These are phyloP conservation scores for Penicillium dipodomyicola DNA, from an alignment of 495 filamentous ascomycete genomes.

Conservation along the genomic window DNA sequence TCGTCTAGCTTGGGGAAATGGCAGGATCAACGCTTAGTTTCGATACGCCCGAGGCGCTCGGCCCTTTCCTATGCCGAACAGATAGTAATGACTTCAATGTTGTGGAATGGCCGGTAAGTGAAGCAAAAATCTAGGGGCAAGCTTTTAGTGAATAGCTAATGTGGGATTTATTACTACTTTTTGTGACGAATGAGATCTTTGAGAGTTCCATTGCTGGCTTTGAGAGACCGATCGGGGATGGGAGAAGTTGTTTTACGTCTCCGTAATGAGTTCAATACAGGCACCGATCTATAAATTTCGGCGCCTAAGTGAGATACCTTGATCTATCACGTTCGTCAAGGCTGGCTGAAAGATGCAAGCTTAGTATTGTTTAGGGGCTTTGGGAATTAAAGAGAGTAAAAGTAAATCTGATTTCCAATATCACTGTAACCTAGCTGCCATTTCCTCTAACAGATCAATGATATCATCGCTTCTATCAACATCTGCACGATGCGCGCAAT, in stretches of 20 bases:
- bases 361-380: too few relatives aligned
- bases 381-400: too few relatives aligned
- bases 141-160: background rate
- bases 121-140: background rate
- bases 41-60: constrained; percentile 10
- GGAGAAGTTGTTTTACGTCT: constrained; percentile 32
- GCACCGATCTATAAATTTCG: too few relatives aligned
- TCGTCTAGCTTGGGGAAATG: background rate
- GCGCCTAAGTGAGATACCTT: too few relatives aligned
- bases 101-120: constrained; percentile 20
- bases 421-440: too few relatives aligned
- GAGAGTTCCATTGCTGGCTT: constrained; percentile 38
- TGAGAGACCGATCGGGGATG: constrained; percentile 33
- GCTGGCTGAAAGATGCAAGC: too few relatives aligned
- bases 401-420: too few relatives aligned
- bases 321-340: too few relatives aligned
- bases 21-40: background rate
- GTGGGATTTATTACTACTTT: background rate
- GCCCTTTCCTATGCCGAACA: constrained; percentile 7
- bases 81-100: constrained; percentile 16
- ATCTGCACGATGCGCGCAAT: too few relatives aligned
- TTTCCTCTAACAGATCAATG: too few relatives aligned
- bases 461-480: too few relatives aligned
- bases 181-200: constrained; percentile 34
- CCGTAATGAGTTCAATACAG: background rate